These are phyloP conservation scores for Maudiozyma serrabonitensis DNA, from an alignment of 805 yeast species.

Conservation along the genomic window DNA sequence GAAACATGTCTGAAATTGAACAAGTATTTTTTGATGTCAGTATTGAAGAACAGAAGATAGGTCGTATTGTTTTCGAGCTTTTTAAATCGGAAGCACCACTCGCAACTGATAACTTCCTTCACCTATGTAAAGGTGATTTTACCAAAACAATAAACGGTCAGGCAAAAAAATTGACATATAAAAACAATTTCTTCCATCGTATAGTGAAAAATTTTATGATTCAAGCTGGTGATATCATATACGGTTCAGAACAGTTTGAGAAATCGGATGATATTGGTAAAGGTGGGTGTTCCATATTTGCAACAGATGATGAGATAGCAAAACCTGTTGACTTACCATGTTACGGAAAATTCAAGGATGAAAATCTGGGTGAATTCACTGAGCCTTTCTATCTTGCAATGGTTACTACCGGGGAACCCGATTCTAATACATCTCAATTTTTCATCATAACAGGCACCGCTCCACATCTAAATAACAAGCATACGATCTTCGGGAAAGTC, in stretches of 20 bases:
- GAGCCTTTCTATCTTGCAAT: slow-evolving; percentile 47
- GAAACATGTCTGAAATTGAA: background rate
- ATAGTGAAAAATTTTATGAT: slow-evolving; percentile 60
- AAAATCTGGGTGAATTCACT: slow-evolving; percentile 37
- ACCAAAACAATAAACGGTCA: slow-evolving; percentile 13
- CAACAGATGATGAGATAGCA: slow-evolving; percentile 16
- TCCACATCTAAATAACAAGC: slow-evolving; percentile 68
- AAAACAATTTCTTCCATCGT: slow-evolving; percentile 46
- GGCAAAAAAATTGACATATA: slow-evolving; percentile 26
- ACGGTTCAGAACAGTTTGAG: slow-evolving; percentile 28
- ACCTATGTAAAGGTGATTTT: slow-evolving; percentile 35
- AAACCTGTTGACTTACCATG: slow-evolving; percentile 15
- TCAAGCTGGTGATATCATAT: slow-evolving; percentile 53
- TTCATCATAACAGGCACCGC: slow-evolving; percentile 61
- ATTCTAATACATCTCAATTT: slow-evolving; percentile 56
- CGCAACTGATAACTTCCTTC: slow-evolving; percentile 41
- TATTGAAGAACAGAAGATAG: slow-evolving; percentile 35
- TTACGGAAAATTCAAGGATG: slow-evolving; percentile 43
- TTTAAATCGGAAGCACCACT: slow-evolving; percentile 43
- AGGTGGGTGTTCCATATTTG: slow-evolving; percentile 40
- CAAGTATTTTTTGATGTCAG: slow-evolving; percentile 42
- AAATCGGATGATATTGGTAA: slow-evolving; percentile 28
- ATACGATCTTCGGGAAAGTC: slow-evolving; percentile 69
- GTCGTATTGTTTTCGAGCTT: slow-evolving; percentile 55
- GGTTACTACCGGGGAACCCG: slow-evolving; percentile 46